phyloP scores from a whole-genome alignment of 768 basidiomycete genomes.

The Leccinum variicolor region DNA sequence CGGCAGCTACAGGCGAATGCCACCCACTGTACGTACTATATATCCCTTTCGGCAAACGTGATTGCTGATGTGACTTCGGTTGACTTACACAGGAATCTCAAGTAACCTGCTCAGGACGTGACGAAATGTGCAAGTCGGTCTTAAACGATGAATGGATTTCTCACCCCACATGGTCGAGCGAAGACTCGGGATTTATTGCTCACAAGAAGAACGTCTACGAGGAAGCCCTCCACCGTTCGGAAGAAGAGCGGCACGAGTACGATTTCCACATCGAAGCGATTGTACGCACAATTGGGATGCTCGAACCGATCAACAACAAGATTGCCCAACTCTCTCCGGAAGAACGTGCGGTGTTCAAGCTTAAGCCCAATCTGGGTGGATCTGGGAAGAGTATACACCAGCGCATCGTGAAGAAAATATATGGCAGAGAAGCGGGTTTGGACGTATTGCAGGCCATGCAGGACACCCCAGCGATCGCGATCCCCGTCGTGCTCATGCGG shows the following conservation, averaged over 20 bases:
- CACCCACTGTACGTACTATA: slow-evolving; percentile 60
- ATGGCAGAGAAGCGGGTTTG: slow-evolving; percentile 79
- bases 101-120: slow-evolving; percentile 89
- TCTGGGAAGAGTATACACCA: slow-evolving; percentile 85
- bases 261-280: slow-evolving; percentile 98
- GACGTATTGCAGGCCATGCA: slow-evolving; percentile 88
- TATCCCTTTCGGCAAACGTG: not conserved
- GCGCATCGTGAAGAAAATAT: slow-evolving; percentile 95
- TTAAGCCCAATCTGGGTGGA: slow-evolving; percentile 87
- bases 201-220: slow-evolving; percentile 96
- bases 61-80: slow-evolving; percentile 1
- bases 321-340: slow-evolving; percentile 75
- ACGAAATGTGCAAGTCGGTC: slow-evolving; percentile 94
- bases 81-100: slow-evolving; percentile 63
- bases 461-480: slow-evolving; percentile 83
- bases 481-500: slow-evolving; percentile 85
- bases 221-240: slow-evolving; percentile 92
- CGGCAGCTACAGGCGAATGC: slow-evolving; percentile 89
- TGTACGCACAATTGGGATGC: slow-evolving; percentile 80
- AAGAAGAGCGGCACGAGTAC: slow-evolving; percentile 98
- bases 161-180: slow-evolving; percentile 92
- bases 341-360: slow-evolving; percentile 76
- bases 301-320: slow-evolving; percentile 90
- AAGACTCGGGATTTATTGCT: slow-evolving; percentile 87
- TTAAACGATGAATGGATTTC: slow-evolving; percentile 99